Evolutionary conservation across 2,329 filamentous ascomycete species (phyloP), one percentile per base, ranked within the genome.

Genomic region (Proliferodiscus dingleyae): DNA sequence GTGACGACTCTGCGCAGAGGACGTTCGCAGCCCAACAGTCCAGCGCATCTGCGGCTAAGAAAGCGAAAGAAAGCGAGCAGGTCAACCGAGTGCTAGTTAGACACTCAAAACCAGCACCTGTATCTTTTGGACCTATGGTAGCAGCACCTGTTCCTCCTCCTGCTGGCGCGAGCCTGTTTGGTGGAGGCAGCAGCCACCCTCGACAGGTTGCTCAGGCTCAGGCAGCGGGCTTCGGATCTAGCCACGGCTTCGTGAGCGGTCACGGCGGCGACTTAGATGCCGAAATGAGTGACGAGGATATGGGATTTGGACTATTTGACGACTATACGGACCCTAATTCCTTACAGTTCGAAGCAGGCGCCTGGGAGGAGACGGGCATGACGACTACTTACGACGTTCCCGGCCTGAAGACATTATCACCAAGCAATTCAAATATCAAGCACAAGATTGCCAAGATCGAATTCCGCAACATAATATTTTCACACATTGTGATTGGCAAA

Each of bases 351-450:
- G 66, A 75, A 51, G 74, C 81, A 47, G 76, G 76, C 0, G 62
- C 69, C 4, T 71, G 79, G 50, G 77, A 80, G 49, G 78, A 83
- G 53, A 73, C 71, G 0, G 80, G 79, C 4, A 65, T 83, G 43
- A 81, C 78, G 2, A 61, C 56, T 5, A 79, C 73, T 2, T 83
- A 83, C 59, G 78, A 82, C 45, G 68, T 83, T 0, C 77, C 78
- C 0, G 75, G 74, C 0, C 57, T 69, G 24, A 81, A 80, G 62
- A 80, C 78, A 0, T 67, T 84, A 4, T 59, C 66, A 0, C 76
- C 80, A 1, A 72, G 70, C 13, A 66, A 69, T 23, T 71, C 69
- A 0, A 65, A 70, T 1, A 73, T 71, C 15, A 78, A 79, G 62
- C 80, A 83, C 61, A 78, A 79, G 45, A 76, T 84, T 37, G 74